phyloP scores from a whole-genome alignment of 306 rosid species.

The Fragaria nilgerrensis region DNA sequence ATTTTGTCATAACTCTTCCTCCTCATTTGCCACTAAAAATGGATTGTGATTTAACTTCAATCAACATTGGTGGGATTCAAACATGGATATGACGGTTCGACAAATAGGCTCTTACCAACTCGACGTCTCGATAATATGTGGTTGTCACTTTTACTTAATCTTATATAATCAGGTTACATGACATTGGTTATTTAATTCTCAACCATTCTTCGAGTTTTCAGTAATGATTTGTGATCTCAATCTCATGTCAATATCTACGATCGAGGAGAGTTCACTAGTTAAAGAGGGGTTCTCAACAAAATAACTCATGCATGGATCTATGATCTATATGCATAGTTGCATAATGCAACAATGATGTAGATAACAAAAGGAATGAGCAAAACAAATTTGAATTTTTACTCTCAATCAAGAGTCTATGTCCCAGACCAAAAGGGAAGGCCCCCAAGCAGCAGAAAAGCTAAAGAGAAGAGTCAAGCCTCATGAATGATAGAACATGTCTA shows the following conservation, averaged over 20 bases:
- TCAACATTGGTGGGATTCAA: not conserved
- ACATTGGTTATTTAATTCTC: too few species aligned
- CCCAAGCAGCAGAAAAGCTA: not conserved
- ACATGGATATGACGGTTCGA: not conserved
- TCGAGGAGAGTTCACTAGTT: too few species aligned
- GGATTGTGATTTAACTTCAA: too few species aligned
- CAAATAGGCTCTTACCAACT: too few species aligned
- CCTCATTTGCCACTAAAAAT: not conserved
- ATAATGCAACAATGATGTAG: not conserved
- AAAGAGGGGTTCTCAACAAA: too few species aligned
- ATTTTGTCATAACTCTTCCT: not conserved
- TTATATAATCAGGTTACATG: too few species aligned
- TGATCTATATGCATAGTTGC: not conserved
- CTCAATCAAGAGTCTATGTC: not conserved
- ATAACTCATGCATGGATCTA: too few species aligned
- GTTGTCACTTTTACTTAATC: too few species aligned
- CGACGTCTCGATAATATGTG: too few species aligned
- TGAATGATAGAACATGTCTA: not conserved
- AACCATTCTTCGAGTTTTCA: too few species aligned
- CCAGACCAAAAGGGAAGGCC: conserved; percentile 3
- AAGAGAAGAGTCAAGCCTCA: not conserved
- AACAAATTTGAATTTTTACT: not conserved
- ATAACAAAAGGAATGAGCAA: not conserved
- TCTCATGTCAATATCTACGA: too few species aligned
- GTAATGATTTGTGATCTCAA: too few species aligned